Percentiles rank a stretch among this genome's conserved stretches.
phyloP scores from a whole-genome alignment of 2,329 filamentous ascomycete species.

The Cadophora sp. region DNA sequence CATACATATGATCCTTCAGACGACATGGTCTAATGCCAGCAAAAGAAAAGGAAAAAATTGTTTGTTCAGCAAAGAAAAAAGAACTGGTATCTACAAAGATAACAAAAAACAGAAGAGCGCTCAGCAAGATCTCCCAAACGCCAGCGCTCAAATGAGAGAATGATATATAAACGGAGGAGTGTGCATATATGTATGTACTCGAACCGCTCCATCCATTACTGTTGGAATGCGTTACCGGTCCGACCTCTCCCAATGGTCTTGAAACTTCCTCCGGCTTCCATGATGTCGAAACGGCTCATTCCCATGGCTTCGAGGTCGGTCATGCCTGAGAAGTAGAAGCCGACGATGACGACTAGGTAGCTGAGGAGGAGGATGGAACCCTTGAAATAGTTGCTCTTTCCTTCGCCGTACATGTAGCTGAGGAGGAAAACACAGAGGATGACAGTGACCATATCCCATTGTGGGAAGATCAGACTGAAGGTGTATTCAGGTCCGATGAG shows the following conservation, averaged over 20 bases:
- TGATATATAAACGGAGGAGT: conserved; percentile 22
- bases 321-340: conserved; percentile 83
- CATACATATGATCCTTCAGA: conserved; percentile 26
- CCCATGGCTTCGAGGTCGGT: conserved; percentile 45
- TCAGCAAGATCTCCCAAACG: conserved; percentile 35
- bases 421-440: conserved; percentile 95
- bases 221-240: conserved; percentile 44
- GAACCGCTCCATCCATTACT: conserved; percentile 24
- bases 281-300: conserved; percentile 45
- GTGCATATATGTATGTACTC: neutral
- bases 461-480: conserved; percentile 91
- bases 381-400: conserved; percentile 99
- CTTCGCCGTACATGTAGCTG: conserved; percentile 97
- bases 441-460: conserved; percentile 99
- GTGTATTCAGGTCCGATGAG: conserved; percentile 66
- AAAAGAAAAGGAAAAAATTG: conserved; percentile 16
- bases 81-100: conserved; percentile 32
- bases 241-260: conserved; percentile 45
- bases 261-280: conserved; percentile 43
- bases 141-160: conserved; percentile 39
- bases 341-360: conserved; percentile 89
- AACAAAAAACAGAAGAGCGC: conserved; percentile 14
- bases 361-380: conserved; percentile 92
- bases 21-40: neutral
- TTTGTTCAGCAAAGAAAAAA: conserved; percentile 23